phyloP scores from a whole-genome alignment of 768 basidiomycete species.

The Sistotremastrum niveocremeum region DNA sequence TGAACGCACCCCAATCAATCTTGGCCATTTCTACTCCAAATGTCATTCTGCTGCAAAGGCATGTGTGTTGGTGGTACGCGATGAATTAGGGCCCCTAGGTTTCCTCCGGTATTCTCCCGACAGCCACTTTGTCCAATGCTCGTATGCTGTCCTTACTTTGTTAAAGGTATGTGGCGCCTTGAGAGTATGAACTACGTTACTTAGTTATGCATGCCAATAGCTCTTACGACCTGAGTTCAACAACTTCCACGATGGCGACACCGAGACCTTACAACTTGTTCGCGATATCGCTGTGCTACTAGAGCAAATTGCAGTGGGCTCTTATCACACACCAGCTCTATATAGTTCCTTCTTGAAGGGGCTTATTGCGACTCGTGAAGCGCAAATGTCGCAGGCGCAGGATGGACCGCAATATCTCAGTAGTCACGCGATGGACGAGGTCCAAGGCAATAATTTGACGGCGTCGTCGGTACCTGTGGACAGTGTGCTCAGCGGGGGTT shows the following conservation, averaged over 20 bases:
- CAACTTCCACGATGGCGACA: constrained; percentile 13
- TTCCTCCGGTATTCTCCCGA: constrained; percentile 26
- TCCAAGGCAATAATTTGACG: background rate
- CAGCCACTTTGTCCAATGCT: constrained; percentile 27
- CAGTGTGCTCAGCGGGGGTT: constrained; percentile 12
- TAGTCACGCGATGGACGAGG: constrained; percentile 10
- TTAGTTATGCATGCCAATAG: constrained; percentile 5
- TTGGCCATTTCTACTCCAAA: constrained; percentile 14
- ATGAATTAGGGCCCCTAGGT: constrained; percentile 21
- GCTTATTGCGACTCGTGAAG: constrained; percentile 6
- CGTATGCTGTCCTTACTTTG: constrained; percentile 29
- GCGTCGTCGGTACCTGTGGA: constrained; percentile 11
- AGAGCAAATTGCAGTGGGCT: constrained; percentile 24
- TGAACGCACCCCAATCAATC: constrained; percentile 17
- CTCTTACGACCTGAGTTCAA: constrained; percentile 21
- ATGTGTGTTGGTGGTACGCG: constrained; percentile 18
- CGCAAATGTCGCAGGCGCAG: too few species aligned
- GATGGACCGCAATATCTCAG: constrained; percentile 3
- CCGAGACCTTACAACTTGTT: constrained; percentile 14
- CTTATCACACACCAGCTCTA: constrained; percentile 30
- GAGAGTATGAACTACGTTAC: too few species aligned
- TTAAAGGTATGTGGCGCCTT: constrained; percentile 21
- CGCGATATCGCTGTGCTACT: constrained; percentile 27
- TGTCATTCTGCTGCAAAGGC: constrained; percentile 12
- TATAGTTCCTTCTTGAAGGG: constrained; percentile 25